Conservation (phyloP, 176 grass and related monocot species). For the Musa troglodytarum region DNA sequence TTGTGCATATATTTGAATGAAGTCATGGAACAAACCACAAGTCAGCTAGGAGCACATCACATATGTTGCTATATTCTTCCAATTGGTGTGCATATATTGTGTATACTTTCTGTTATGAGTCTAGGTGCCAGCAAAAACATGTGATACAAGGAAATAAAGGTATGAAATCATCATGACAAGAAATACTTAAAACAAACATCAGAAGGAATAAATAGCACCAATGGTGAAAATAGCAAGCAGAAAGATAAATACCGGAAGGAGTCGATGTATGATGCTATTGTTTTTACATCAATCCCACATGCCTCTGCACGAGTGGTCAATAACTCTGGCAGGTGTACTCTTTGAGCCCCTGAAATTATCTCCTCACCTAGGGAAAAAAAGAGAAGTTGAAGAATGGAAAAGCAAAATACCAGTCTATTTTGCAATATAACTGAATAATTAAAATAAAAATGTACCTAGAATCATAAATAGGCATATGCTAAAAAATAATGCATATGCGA, state of each 20-base stretch:
- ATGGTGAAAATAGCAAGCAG: background rate
- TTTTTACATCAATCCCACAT: constrained; percentile 75
- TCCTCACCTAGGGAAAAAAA: constrained; percentile 46
- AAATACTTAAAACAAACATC: background rate
- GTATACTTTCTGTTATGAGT: background rate
- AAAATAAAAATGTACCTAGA: no score
- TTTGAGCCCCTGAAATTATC: constrained; percentile 94
- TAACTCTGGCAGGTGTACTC: constrained; percentile 70
- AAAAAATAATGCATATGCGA: no score
- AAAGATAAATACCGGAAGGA: constrained; percentile 49
- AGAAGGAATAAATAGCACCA: background rate
- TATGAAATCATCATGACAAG: background rate
- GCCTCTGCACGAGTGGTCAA: constrained; percentile 56
- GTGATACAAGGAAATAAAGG: background rate
- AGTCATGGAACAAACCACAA: no score
- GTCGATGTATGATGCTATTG: constrained; percentile 71
- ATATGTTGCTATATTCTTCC: background rate
- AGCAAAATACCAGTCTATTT: background rate
- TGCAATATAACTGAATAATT: background rate
- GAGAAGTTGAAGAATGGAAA: background rate
- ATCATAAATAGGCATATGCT: no score
- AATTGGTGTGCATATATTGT: background rate
- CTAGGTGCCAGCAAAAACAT: background rate
- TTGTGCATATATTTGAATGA: no score
- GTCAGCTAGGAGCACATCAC: no score